Evolutionary conservation across 2,329 filamentous ascomycete species (phyloP).

Genomic region (Exophiala sp.): DNA sequence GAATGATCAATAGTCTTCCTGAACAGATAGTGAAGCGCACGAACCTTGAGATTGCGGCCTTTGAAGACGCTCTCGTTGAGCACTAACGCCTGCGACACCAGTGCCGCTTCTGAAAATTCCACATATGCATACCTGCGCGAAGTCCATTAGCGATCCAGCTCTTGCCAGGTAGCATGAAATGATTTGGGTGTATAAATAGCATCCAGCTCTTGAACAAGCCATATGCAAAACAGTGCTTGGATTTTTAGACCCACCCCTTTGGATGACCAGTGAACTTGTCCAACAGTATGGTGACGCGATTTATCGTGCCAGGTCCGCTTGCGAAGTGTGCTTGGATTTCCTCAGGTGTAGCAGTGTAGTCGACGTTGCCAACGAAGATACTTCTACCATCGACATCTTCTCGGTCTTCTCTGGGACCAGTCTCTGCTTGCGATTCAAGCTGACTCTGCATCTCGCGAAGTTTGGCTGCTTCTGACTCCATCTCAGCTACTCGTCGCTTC

Average conservation of each 20-base stretch:
- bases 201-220: slow-evolving; percentile 29
- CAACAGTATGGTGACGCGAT: slow-evolving; percentile 92
- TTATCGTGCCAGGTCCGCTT: slow-evolving; percentile 86
- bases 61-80: slow-evolving; percentile 96
- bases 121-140: slow-evolving; percentile 88
- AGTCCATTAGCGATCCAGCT: slow-evolving; percentile 41
- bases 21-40: slow-evolving; percentile 14
- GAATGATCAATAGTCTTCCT: slow-evolving; percentile 21
- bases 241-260: slow-evolving; percentile 73
- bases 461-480: slow-evolving; percentile 85
- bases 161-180: slow-evolving; percentile 57
- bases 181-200: slow-evolving; percentile 28
- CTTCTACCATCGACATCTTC: slow-evolving; percentile 93
- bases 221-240: slow-evolving; percentile 19
- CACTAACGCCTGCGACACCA: slow-evolving; percentile 89
- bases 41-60: slow-evolving; percentile 89
- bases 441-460: slow-evolving; percentile 81
- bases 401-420: slow-evolving; percentile 77
- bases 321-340: slow-evolving; percentile 99
- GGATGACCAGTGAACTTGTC: slow-evolving; percentile 99
- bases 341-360: slow-evolving; percentile 94
- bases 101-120: slow-evolving; percentile 89
- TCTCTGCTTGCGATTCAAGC: slow-evolving; percentile 79
- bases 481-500: slow-evolving; percentile 82
- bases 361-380: slow-evolving; percentile 97